phyloP scores from a whole-genome alignment of 2,329 filamentous ascomycete species.

The Aaosphaeria arxii region DNA sequence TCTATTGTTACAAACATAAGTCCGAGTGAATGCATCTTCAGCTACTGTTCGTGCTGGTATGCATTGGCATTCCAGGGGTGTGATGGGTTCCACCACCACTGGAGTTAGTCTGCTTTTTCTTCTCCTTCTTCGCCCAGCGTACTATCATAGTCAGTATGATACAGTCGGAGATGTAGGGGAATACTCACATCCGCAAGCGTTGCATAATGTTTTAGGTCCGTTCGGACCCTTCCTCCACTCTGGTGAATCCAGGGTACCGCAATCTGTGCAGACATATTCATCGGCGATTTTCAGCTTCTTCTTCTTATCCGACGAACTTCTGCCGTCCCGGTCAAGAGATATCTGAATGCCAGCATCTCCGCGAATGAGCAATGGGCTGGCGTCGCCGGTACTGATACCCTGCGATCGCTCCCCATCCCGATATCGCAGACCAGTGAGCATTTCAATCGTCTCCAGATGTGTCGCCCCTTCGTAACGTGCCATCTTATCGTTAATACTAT shows the following conservation, averaged over 20 bases:
- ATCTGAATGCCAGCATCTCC: constrained; percentile 87
- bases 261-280: constrained; percentile 95
- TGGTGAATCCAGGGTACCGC: constrained; percentile 88
- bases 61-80: constrained; percentile 25
- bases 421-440: constrained; percentile 86
- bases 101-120: constrained; percentile 54
- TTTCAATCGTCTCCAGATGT: constrained; percentile 85
- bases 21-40: constrained; percentile 10
- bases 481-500: constrained; percentile 83
- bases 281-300: constrained; percentile 78
- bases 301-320: constrained; percentile 70
- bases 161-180: not conserved
- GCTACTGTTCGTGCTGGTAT: constrained; percentile 29
- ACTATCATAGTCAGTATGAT: constrained; percentile 34
- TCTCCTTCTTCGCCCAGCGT: constrained; percentile 69
- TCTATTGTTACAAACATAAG: too few relatives aligned
- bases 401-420: constrained; percentile 83
- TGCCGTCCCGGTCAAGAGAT: constrained; percentile 70
- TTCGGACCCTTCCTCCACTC: constrained; percentile 95
- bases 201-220: constrained; percentile 92
- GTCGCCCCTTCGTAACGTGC: constrained; percentile 70
- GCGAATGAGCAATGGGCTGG: constrained; percentile 75
- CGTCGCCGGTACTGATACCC: constrained; percentile 83
- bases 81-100: constrained; percentile 6
- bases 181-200: constrained; percentile 78